Evolutionary conservation across 768 basidiomycete species (phyloP).

Genomic region (Boletus edulis): DNA sequence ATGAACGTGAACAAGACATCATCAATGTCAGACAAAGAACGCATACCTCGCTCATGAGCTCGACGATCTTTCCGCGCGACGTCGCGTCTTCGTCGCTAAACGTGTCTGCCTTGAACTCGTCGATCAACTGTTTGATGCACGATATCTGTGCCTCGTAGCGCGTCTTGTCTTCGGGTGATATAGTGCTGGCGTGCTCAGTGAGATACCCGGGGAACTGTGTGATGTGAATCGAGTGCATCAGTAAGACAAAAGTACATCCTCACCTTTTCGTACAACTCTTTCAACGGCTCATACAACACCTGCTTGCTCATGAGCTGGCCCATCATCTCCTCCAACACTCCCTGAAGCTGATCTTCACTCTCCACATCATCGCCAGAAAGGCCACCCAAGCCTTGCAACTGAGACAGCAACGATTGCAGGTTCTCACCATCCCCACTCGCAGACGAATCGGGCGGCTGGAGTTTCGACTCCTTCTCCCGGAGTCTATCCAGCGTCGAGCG

Average conservation of each 20-base stretch:
- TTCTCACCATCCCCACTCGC: slow-evolving; percentile 29
- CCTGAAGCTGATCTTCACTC: slow-evolving; percentile 55
- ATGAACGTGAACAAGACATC: not conserved
- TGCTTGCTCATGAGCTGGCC: slow-evolving; percentile 32
- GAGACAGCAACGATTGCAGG: slow-evolving; percentile 52
- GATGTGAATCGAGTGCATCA: not conserved
- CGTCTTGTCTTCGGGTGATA: slow-evolving; percentile 57
- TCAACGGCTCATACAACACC: slow-evolving; percentile 79
- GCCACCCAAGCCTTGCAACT: slow-evolving; percentile 34
- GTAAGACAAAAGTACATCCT: not conserved
- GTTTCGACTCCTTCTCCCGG: slow-evolving; percentile 57
- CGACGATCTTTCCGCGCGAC: slow-evolving; percentile 48
- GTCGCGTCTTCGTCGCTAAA: slow-evolving; percentile 57
- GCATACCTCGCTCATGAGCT: slow-evolving; percentile 72
- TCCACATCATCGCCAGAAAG: slow-evolving; percentile 37
- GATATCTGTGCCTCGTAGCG: slow-evolving; percentile 62
- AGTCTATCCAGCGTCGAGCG: slow-evolving; percentile 73
- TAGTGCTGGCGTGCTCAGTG: slow-evolving; percentile 45
- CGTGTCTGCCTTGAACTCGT: slow-evolving; percentile 58
- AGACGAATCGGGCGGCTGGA: slow-evolving; percentile 20
- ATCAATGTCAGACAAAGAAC: not conserved
- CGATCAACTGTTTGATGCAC: slow-evolving; percentile 57
- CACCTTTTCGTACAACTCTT: slow-evolving; percentile 53
- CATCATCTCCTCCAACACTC: slow-evolving; percentile 67
- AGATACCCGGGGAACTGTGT: slow-evolving; percentile 73